phyloP scores from a whole-genome alignment of 169 alveolate species.

The Plasmodium cynomolgi region DNA sequence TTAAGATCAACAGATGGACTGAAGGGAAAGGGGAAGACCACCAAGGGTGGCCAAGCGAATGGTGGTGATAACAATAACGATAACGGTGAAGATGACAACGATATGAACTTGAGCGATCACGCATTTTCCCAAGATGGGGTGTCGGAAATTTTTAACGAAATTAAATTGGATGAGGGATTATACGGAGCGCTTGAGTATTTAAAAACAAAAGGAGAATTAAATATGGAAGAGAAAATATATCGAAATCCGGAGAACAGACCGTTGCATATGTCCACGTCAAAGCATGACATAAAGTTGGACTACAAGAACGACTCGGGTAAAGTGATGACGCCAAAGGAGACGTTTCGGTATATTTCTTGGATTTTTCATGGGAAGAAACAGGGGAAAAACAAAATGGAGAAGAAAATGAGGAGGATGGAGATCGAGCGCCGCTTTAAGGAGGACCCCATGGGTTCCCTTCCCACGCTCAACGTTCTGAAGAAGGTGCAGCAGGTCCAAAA shows the following conservation, averaged over 20 bases:
- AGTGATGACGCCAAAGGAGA: slow-evolving; percentile 85
- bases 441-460: slow-evolving; percentile 83
- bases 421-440: slow-evolving; percentile 76
- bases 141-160: slow-evolving; percentile 74
- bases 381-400: slow-evolving; percentile 83
- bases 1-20: background rate
- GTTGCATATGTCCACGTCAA: slow-evolving; percentile 64
- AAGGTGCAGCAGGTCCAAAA: slow-evolving; percentile 79
- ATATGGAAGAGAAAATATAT: slow-evolving; percentile 70
- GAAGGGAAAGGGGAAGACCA: background rate
- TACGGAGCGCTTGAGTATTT: slow-evolving; percentile 83
- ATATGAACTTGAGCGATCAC: background rate
- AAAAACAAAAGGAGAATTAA: slow-evolving; percentile 83
- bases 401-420: slow-evolving; percentile 80
- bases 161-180: slow-evolving; percentile 80
- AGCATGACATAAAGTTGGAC: slow-evolving; percentile 79
- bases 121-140: slow-evolving; percentile 44
- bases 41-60: background rate
- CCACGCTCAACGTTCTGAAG: slow-evolving; percentile 82
- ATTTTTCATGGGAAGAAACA: slow-evolving; percentile 85
- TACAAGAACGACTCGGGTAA: slow-evolving; percentile 82
- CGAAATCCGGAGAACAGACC: slow-evolving; percentile 76
- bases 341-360: slow-evolving; percentile 83
- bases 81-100: background rate
- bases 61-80: background rate